These are phyloP conservation scores for Colletotrichum lentis DNA, from an alignment of 2,329 filamentous ascomycete species.

Conservation along the genomic window DNA sequence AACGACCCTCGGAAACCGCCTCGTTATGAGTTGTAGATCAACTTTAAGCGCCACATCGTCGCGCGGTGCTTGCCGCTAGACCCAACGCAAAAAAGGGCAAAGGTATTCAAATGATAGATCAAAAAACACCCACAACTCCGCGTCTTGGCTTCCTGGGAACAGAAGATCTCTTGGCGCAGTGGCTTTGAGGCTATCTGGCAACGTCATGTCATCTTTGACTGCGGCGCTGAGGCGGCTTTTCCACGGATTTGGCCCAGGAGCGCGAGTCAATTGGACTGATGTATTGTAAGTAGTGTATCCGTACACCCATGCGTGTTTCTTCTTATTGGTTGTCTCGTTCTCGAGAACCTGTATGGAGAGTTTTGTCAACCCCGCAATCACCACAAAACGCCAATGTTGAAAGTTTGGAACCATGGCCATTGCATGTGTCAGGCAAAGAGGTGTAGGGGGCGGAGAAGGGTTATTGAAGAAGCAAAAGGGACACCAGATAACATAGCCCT, in stretches of 20 bases:
- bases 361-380: background rate
- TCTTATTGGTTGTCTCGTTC: background rate
- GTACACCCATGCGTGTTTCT: background rate
- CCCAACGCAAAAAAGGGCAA: background rate
- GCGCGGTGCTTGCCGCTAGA: background rate
- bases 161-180: background rate
- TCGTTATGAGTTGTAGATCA: background rate
- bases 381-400: background rate
- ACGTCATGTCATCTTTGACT: background rate
- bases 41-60: background rate
- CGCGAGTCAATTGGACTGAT: background rate
- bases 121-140: background rate
- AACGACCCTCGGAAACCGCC: no score
- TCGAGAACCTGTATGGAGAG: background rate
- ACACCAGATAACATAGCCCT: background rate
- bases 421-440: background rate
- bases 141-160: background rate
- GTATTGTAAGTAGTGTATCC: background rate
- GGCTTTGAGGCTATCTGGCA: conserved; percentile 1
- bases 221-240: background rate
- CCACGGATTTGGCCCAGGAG: background rate
- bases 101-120: background rate
- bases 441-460: no score
- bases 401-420: background rate
- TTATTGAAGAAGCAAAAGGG: background rate